Percentiles rank a stretch among this genome's conserved stretches.
Conservation (phyloP, 2,329 filamentous ascomycete species). For the Claviceps paspali region DNA sequence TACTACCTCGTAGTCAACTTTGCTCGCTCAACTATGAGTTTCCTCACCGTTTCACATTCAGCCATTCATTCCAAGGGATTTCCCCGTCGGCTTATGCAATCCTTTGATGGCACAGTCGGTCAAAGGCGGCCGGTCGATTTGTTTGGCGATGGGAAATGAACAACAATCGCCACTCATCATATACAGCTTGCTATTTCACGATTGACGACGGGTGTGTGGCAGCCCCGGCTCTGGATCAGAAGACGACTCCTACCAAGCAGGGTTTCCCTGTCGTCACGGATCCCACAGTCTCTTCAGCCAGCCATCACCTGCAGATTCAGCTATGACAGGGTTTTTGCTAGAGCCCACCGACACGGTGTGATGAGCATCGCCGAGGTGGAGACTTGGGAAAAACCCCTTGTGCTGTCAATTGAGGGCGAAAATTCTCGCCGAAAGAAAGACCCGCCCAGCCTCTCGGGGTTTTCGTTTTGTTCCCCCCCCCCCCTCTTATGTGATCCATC, state of each 20-base stretch:
- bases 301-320: conserved; percentile 3
- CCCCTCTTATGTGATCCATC: too few species aligned
- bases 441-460: neutral
- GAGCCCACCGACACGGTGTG: neutral
- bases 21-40: too few species aligned
- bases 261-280: neutral
- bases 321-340: conserved; percentile 4
- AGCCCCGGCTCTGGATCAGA: neutral
- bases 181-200: neutral
- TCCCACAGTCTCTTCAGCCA: neutral
- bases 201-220: neutral
- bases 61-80: too few species aligned
- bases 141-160: neutral
- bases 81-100: too few species aligned
- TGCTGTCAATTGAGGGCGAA: too few species aligned
- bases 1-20: too few species aligned
- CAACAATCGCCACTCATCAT: too few species aligned
- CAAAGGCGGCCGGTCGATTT: too few species aligned
- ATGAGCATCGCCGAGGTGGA: neutral
- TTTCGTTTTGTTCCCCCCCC: too few species aligned
- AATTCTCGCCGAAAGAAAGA: neutral
- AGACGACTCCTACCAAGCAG: neutral
- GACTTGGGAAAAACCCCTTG: too few species aligned
- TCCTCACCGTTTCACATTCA: too few species aligned
- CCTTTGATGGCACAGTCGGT: too few species aligned